These are phyloP conservation scores for Setaria italica DNA, from an alignment of 202 grass and related monocot species.

Conservation along the genomic window DNA sequence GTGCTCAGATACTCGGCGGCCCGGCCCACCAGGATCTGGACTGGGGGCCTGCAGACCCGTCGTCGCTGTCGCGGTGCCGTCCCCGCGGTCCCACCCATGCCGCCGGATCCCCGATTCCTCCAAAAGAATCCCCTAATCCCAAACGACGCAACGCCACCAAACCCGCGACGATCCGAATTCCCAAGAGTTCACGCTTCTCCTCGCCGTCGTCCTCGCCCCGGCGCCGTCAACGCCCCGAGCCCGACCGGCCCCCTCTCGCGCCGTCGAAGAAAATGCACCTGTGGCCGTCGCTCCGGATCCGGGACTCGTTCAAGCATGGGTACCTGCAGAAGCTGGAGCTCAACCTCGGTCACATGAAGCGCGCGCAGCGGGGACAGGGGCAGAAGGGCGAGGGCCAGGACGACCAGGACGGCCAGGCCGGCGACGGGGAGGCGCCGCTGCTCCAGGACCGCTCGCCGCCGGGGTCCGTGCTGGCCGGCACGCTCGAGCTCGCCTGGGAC, in stretches of 20 bases:
- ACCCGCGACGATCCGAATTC: slow-evolving; percentile 2
- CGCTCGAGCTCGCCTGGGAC: slow-evolving; percentile 53
- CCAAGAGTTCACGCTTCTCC: slow-evolving; percentile 28
- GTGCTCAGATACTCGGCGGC: neutral
- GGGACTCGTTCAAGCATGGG: slow-evolving; percentile 84
- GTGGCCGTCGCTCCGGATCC: slow-evolving; percentile 80
- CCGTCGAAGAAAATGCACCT: slow-evolving; percentile 78
- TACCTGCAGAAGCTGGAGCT: slow-evolving; percentile 81
- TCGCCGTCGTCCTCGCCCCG: neutral
- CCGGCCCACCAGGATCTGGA: neutral
- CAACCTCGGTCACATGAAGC: slow-evolving; percentile 76
- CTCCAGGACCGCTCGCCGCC: slow-evolving; percentile 41
- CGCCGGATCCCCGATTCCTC: too few relatives aligned
- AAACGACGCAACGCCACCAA: neutral
- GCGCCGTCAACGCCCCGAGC: neutral
- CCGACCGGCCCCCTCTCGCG: neutral
- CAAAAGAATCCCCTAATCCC: neutral
- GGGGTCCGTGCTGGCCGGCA: slow-evolving; percentile 33
- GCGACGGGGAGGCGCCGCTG: slow-evolving; percentile 53
- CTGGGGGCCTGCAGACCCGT: neutral
- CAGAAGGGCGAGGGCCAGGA: neutral
- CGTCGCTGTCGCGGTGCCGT: neutral
- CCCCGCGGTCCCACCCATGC: neutral
- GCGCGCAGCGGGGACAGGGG: slow-evolving; percentile 34
- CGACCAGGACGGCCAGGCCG: neutral